These are phyloP conservation scores for Fusarium sublunatum DNA, from an alignment of 2,329 filamentous ascomycete species.

Conservation along the genomic window DNA sequence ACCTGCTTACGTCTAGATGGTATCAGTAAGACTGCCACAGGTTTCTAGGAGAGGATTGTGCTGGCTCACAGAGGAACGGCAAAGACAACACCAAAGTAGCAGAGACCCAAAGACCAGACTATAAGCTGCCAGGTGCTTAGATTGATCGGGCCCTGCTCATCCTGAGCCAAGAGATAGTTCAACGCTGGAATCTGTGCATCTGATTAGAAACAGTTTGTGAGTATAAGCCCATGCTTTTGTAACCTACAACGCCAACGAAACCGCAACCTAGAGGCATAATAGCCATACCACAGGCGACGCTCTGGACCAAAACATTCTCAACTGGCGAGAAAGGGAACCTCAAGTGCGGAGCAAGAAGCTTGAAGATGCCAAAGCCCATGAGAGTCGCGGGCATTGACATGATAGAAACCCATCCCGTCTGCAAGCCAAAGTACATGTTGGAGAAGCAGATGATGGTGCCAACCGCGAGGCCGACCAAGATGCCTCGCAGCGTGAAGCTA, in stretches of 20 bases:
- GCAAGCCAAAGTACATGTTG: constrained; percentile 99
- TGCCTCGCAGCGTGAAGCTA: constrained; percentile 86
- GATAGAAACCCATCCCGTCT: constrained; percentile 78
- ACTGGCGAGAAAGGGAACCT: constrained; percentile 89
- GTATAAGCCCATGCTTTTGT: neutral
- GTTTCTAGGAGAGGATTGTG: neutral
- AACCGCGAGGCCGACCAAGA: constrained; percentile 82
- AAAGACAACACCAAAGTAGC: constrained; percentile 97
- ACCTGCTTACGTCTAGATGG: constrained; percentile 77
- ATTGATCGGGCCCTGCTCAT: constrained; percentile 81
- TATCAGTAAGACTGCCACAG: constrained; percentile 10
- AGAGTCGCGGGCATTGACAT: constrained; percentile 98
- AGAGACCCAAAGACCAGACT: constrained; percentile 91
- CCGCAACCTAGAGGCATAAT: constrained; percentile 97
- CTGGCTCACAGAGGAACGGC: constrained; percentile 78
- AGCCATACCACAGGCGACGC: constrained; percentile 92
- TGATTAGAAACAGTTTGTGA: constrained; percentile 8
- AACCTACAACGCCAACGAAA: constrained; percentile 83
- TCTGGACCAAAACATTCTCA: constrained; percentile 97
- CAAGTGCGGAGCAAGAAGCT: constrained; percentile 77
- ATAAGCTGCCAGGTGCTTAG: constrained; percentile 82
- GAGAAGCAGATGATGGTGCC: constrained; percentile 94
- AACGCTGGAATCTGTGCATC: constrained; percentile 78
- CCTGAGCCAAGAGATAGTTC: constrained; percentile 81
- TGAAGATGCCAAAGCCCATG: constrained; percentile 95